A percentile compares a stretch with the other conserved stretches of the same genome.
These are phyloP conservation scores for Hypoxylon rubiginosum DNA, from an alignment of 2,329 filamentous ascomycete species.

Conservation along the genomic window DNA sequence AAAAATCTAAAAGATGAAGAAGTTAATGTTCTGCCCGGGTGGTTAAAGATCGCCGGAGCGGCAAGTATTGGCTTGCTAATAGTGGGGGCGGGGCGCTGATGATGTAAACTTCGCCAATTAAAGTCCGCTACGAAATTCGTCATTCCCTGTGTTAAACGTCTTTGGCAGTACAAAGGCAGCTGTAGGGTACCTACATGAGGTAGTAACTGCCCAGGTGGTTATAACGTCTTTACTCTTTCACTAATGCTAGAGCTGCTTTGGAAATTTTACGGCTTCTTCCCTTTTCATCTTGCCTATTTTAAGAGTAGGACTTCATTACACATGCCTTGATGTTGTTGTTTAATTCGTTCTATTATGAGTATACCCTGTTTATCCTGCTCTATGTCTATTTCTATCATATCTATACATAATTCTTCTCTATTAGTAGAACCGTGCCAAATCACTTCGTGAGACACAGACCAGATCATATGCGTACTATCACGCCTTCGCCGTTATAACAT, in stretches of 20 bases:
- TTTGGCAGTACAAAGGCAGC: background rate
- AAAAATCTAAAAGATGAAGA: background rate
- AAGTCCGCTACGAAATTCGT: background rate
- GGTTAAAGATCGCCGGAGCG: background rate
- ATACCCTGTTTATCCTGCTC: background rate
- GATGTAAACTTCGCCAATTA: constrained; percentile 6
- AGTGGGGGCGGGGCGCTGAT: constrained; percentile 11
- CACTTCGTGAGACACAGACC: constrained; percentile 12
- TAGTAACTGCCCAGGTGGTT: too few relatives aligned
- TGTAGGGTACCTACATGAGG: background rate
- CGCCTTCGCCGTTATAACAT: constrained; percentile 13
- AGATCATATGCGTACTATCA: constrained; percentile 14
- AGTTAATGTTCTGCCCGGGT: background rate
- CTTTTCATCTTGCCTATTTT: background rate
- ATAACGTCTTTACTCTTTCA: too few relatives aligned
- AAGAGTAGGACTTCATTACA: background rate
- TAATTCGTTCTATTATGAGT: background rate
- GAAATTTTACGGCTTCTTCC: background rate
- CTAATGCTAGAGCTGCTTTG: too few relatives aligned
- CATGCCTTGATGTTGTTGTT: background rate
- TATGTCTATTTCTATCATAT: background rate
- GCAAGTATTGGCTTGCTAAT: constrained; percentile 4
- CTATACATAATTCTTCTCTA: constrained; percentile 8
- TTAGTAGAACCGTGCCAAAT: constrained; percentile 3
- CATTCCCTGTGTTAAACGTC: background rate